These are phyloP conservation scores for Aegilops tauschii DNA, from an alignment of 176 grass and related monocot genomes.

Conservation along the genomic window DNA sequence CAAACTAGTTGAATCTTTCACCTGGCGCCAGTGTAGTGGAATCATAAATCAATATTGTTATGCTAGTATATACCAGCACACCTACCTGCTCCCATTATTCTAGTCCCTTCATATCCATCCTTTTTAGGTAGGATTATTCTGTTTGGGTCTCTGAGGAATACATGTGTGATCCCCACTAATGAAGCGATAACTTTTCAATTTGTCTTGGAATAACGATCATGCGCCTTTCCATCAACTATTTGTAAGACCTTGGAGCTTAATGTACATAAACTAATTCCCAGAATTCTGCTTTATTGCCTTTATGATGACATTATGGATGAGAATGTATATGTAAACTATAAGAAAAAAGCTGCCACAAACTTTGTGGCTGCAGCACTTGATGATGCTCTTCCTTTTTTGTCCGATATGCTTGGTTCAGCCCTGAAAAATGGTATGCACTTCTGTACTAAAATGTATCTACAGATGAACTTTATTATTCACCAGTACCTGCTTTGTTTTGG, in stretches of 20 bases:
- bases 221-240: neutral
- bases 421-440: neutral
- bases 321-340: neutral
- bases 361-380: conserved; percentile 5
- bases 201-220: neutral
- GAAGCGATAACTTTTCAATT: neutral
- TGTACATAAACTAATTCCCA: neutral
- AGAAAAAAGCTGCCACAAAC: neutral
- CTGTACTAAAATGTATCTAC: neutral
- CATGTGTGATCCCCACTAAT: neutral
- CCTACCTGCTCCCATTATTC: conserved; percentile 14
- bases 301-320: conserved; percentile 13
- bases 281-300: neutral
- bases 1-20: neutral
- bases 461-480: neutral
- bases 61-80: conserved; percentile 2
- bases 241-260: neutral
- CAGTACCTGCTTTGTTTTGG: neutral
- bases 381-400: conserved; percentile 8
- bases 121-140: neutral
- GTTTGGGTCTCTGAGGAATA: neutral
- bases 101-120: neutral
- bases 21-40: neutral
- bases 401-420: neutral
- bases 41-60: neutral